Percentiles rank a stretch among this genome's conserved stretches.
Conservation (phyloP, 495 filamentous ascomycete genomes). For the Neurospora sp. region DNA sequence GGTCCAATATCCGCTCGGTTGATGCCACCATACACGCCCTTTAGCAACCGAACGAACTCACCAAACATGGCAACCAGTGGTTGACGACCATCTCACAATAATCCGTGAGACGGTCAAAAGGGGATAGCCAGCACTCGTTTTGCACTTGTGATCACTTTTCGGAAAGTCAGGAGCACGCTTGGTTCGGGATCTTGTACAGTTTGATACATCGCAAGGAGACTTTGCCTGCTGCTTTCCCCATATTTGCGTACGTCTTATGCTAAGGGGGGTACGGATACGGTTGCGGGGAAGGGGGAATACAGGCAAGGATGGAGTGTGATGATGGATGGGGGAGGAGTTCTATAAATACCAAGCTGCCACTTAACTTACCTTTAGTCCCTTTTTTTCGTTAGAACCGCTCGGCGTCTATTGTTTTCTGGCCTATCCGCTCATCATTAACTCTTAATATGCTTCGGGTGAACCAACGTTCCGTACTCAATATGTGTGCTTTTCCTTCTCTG, state of each 20-base stretch:
- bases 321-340: neutral
- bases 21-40: conserved; percentile 31
- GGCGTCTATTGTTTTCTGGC: neutral
- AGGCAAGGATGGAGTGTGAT: neutral
- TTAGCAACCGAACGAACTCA: conserved; percentile 37
- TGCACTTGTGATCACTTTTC: conserved; percentile 29
- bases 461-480: neutral
- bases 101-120: conserved; percentile 14
- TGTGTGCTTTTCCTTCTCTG: neutral
- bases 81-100: conserved; percentile 29
- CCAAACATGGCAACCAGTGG: conserved; percentile 31
- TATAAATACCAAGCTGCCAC: neutral
- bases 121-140: conserved; percentile 22
- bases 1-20: conserved; percentile 35
- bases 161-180: conserved; percentile 39
- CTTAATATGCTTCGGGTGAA: neutral
- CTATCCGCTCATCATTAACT: neutral
- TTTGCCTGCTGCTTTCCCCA: conserved; percentile 18
- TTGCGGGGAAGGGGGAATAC: neutral
- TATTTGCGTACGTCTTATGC: neutral
- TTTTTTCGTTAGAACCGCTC: neutral
- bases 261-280: neutral
- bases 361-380: neutral
- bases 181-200: conserved; percentile 40
- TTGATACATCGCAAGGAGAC: conserved; percentile 34